Conservation (phyloP, 164 flowering plant genomes). For the Berberis vulgaris region DNA sequence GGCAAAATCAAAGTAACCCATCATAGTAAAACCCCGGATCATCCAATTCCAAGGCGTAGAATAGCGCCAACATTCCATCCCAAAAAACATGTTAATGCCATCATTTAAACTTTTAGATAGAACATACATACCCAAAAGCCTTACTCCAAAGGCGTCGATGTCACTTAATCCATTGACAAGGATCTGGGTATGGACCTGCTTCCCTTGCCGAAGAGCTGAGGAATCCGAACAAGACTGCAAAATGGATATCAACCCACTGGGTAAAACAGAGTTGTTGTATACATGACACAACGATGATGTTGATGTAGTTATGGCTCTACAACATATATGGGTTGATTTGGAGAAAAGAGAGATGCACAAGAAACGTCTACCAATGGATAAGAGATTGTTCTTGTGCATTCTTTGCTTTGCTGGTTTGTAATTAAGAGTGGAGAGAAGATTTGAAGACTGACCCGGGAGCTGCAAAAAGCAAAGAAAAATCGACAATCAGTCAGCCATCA, state of each 20-base stretch:
- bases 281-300: background rate
- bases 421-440: too few species aligned
- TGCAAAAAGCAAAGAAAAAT: too few species aligned
- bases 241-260: slow-evolving; percentile 19
- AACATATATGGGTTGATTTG: background rate
- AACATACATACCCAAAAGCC: slow-evolving; percentile 56
- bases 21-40: slow-evolving; percentile 58
- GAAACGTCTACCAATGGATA: background rate
- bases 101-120: slow-evolving; percentile 38
- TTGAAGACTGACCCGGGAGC: too few species aligned
- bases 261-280: background rate
- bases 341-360: background rate
- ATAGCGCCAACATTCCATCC: slow-evolving; percentile 23
- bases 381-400: background rate
- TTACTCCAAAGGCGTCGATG: slow-evolving; percentile 27
- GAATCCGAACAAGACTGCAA: slow-evolving; percentile 24
- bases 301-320: background rate
- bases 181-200: slow-evolving; percentile 58
- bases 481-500: too few species aligned
- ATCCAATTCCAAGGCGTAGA: slow-evolving; percentile 68
- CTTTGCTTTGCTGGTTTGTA: too few species aligned
- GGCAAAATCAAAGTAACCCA: slow-evolving; percentile 11
- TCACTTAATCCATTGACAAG: slow-evolving; percentile 38
- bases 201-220: slow-evolving; percentile 28
- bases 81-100: slow-evolving; percentile 38